Evolutionary conservation across 805 yeast genomes (phyloP), one percentile per base, ranked within the genome.

Genomic region (Wickerhamiella azymoides): DNA sequence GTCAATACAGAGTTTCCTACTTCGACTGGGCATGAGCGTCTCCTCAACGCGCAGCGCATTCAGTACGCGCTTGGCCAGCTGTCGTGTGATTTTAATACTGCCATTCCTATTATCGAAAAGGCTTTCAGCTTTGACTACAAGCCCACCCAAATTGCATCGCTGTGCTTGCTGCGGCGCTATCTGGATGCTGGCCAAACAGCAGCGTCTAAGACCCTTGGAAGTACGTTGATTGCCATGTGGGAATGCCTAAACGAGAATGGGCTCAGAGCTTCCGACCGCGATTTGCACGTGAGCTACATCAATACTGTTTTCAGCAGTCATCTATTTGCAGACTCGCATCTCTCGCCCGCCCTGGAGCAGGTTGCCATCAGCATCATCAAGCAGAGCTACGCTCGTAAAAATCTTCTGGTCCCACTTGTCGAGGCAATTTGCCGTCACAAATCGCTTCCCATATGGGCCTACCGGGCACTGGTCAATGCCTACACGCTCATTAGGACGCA

Each of bases 361-460:
- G 54, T 61, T 8, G 57, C 61, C 30, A 21, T 43, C 6, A 55
- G 52, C 11, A 41, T 61, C 11, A 50, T 62, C 5, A 49, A 49
- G 11, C 56, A 53, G 16, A 52, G 65, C 47, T 68, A 57, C 45
- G 78, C 83, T 0, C 72, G 94, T 60, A 74, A 93, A 52, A 70
- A 81, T 2, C 62, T 86, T 7, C 61, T 84, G 19, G 88, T 94
- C 0, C 54, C 69, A 1, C 57, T 86, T 10, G 67, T 81, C 9
- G 59, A 59, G 24, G 57, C 65, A 5, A 52, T 85, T 3, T 64
- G 69, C 5, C 52, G 58, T 5, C 39, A 42, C 1, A 35, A 39
- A 8, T 25, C 13, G 14, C 33, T 41, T 2, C 44, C 44, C 2
- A 9, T 48, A 0, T 80, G 88, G 82, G 49, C 82, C 0, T 65